Percentiles rank a stretch among this genome's conserved stretches.
phyloP scores from a whole-genome alignment of 2,329 filamentous ascomycete species.

The Sclerotinia minor region DNA sequence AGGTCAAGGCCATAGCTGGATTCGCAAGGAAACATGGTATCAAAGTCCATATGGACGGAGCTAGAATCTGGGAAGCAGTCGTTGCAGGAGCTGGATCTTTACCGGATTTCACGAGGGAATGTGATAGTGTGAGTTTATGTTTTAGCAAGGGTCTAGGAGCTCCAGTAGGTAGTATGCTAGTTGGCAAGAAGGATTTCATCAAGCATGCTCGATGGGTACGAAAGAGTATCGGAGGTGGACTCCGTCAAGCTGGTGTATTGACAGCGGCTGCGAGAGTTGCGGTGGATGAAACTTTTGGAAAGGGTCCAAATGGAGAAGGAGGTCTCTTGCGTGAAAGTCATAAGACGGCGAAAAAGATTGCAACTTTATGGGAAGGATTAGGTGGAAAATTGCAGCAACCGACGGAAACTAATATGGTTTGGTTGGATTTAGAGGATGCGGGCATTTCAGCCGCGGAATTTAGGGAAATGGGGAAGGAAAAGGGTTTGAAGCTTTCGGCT shows the following conservation, averaged over 20 bases:
- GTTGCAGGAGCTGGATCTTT: constrained; percentile 67
- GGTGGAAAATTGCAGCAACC: constrained; percentile 62
- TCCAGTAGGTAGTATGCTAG: constrained; percentile 74
- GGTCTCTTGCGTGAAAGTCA: constrained; percentile 64
- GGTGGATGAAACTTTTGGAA: constrained; percentile 75
- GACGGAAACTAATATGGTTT: constrained; percentile 75
- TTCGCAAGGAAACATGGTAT: constrained; percentile 68
- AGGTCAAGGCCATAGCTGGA: constrained; percentile 66
- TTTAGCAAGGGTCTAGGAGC: constrained; percentile 83
- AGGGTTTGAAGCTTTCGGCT: constrained; percentile 57
- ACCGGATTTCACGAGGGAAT: constrained; percentile 64
- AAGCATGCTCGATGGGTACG: constrained; percentile 72
- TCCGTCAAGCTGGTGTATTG: constrained; percentile 74
- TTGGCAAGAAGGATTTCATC: constrained; percentile 56
- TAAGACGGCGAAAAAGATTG: constrained; percentile 61
- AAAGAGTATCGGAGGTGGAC: constrained; percentile 78
- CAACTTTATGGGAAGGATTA: constrained; percentile 57
- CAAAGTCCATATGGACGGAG: constrained; percentile 75
- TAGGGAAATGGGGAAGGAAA: constrained; percentile 54
- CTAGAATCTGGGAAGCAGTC: constrained; percentile 79
- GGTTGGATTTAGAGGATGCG: constrained; percentile 63
- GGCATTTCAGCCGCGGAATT: constrained; percentile 54
- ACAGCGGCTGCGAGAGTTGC: constrained; percentile 74
- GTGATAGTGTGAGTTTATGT: constrained; percentile 75
- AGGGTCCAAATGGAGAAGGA: constrained; percentile 55